Base-by-base conservation (phyloP, 345 rosid genomes). In the Trapa bicornis region DNA sequence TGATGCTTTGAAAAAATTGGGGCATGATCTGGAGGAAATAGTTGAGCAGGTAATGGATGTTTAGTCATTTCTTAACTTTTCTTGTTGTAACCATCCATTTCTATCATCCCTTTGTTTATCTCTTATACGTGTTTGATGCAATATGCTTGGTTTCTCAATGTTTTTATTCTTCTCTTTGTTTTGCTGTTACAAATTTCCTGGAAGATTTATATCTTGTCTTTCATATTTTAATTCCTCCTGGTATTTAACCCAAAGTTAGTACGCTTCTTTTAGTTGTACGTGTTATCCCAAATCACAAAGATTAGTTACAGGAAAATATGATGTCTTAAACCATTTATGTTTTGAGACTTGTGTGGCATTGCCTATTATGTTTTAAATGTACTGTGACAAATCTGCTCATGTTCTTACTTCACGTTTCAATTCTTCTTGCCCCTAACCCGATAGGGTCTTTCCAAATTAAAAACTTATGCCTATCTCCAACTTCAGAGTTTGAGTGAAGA, bases 11-110 rank as follows among this genome's bases (percentile, higher is more conserved):
- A 87, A 82, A 54, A 81, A 78, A 71, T 73, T 90, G 50, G 99
- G 99, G 53, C 91, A 86, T 75, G 79, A 83, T 70, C 87, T 94
- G 67, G 99, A 94, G 79, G 88, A 85, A 66, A 79, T 94, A n/a
- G 85, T 83, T 38, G 95, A 88, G 75, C 92, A 90, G 94, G 99
- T 93, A 71, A 58, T 65, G 39, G 32, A 43, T 60, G 32, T 50
- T 48, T 57, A 53, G 37, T n/a, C 39, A 53, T 50, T 50, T 22
- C 54, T 16, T 13, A 14, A 0, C 12, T 50, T 16, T 50, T 14
- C 22, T 50, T 50, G 14, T 3, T 50, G 48, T 7, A 11, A 4
- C 48, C 11, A 45, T 6, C 48, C 8, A 11, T 45, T 45, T 45
- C n/a, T 50, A 14, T 50, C n/a, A 9, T 5, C 4, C 5, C 2